Evolutionary conservation across 768 basidiomycete species (phyloP).

Genomic region (Rhizopogon vinicolor): DNA sequence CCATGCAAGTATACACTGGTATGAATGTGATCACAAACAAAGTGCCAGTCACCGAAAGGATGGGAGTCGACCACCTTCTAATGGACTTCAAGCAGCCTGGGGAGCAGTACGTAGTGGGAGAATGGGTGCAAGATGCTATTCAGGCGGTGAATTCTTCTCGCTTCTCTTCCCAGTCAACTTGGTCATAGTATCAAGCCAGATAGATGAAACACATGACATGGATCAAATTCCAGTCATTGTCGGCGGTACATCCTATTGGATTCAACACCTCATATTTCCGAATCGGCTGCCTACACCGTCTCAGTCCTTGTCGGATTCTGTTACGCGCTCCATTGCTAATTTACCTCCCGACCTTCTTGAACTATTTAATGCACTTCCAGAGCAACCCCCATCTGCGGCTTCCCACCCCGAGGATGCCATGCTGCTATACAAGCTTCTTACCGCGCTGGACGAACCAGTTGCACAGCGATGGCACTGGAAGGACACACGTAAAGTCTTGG

Average conservation of each 20-base stretch:
- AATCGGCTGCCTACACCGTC: slow-evolving; percentile 46
- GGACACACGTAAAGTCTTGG: slow-evolving; percentile 85
- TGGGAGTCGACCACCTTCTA: slow-evolving; percentile 82
- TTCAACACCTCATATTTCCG: slow-evolving; percentile 92
- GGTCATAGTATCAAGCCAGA: slow-evolving; percentile 39
- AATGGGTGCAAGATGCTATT: slow-evolving; percentile 86
- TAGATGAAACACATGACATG: slow-evolving; percentile 62
- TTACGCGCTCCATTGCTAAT: slow-evolving; percentile 37
- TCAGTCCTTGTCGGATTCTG: slow-evolving; percentile 27
- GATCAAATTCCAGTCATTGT: slow-evolving; percentile 81
- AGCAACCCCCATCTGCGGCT: slow-evolving; percentile 52
- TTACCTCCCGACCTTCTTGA: slow-evolving; percentile 43
- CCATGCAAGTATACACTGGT: slow-evolving; percentile 95
- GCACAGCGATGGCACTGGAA: slow-evolving; percentile 94
- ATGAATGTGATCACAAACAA: slow-evolving; percentile 96
- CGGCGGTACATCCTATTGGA: slow-evolving; percentile 97
- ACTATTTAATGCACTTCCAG: slow-evolving; percentile 56
- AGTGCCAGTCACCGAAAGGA: slow-evolving; percentile 67
- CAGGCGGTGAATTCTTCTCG: slow-evolving; percentile 50
- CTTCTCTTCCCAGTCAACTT: not conserved
- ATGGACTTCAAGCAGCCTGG: slow-evolving; percentile 87
- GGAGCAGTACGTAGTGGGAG: slow-evolving; percentile 80
- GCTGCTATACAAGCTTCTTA: slow-evolving; percentile 62
- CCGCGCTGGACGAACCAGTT: slow-evolving; percentile 63
- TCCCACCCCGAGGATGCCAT: slow-evolving; percentile 53